Conservation (phyloP, 2,329 filamentous ascomycete species). For the Pseudogymnoascus sp. region DNA sequence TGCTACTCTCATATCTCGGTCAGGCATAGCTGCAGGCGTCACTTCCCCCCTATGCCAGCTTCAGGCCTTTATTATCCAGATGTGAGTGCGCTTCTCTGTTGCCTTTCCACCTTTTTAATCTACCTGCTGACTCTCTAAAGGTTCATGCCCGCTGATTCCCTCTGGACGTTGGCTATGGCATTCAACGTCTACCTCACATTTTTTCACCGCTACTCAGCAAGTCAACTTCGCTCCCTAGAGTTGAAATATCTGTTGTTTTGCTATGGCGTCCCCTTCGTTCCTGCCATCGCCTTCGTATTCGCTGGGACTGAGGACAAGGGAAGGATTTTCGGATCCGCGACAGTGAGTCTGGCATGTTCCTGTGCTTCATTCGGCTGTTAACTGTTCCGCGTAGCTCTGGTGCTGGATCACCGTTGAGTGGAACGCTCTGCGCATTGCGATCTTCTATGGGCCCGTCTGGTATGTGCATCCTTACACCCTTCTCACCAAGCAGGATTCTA, state of each 20-base stretch:
- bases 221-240: conserved; percentile 46
- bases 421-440: conserved; percentile 65
- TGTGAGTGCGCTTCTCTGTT: conserved; percentile 44
- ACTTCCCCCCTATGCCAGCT: conserved; percentile 50
- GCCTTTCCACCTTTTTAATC: not conserved
- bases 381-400: conserved; percentile 60
- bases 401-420: conserved; percentile 67
- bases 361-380: conserved; percentile 29
- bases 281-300: conserved; percentile 49
- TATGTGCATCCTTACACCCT: conserved; percentile 30
- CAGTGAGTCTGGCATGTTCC: conserved; percentile 33
- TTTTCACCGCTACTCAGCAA: conserved; percentile 47
- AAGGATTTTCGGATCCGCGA: conserved; percentile 35
- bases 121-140: conserved; percentile 27
- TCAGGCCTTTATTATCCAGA: conserved; percentile 77
- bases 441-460: conserved; percentile 70
- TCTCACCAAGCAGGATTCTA: conserved; percentile 19
- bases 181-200: conserved; percentile 57
- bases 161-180: conserved; percentile 56
- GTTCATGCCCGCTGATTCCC: conserved; percentile 49
- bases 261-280: conserved; percentile 51
- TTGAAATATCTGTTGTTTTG: conserved; percentile 48
- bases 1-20: conserved; percentile 50
- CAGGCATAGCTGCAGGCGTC: conserved; percentile 29
- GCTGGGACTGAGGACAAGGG: conserved; percentile 33